phyloP scores from a whole-genome alignment of 495 filamentous ascomycete genomes.

The Venustampulla echinocandica region DNA sequence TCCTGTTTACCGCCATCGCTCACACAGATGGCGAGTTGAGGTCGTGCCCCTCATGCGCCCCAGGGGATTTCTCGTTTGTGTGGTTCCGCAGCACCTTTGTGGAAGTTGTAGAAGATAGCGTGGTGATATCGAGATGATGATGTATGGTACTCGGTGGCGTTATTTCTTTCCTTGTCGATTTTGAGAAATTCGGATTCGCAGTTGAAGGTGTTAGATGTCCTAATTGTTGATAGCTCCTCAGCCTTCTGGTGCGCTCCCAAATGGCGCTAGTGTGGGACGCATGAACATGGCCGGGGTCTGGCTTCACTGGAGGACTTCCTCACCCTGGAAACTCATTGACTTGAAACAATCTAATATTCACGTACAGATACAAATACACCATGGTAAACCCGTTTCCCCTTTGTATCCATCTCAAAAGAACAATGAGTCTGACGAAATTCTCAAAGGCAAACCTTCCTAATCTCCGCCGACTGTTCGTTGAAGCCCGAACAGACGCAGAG shows the following conservation, averaged over 20 bases:
- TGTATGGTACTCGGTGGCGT: too few relatives aligned
- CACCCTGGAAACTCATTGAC: slow-evolving; percentile 7
- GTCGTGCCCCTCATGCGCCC: slow-evolving; percentile 25
- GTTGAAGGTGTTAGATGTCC: neutral
- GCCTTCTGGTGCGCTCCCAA: slow-evolving; percentile 14
- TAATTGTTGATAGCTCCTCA: slow-evolving; percentile 10
- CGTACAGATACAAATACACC: neutral
- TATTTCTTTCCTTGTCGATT: too few relatives aligned
- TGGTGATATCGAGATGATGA: too few relatives aligned
- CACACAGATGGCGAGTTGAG: slow-evolving; percentile 24
- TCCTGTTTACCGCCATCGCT: slow-evolving; percentile 88
- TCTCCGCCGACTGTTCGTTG: slow-evolving; percentile 89
- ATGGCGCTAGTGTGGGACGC: slow-evolving; percentile 8
- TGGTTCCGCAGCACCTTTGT: slow-evolving; percentile 9
- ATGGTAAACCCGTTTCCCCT: slow-evolving; percentile 14
- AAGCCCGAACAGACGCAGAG: slow-evolving; percentile 86
- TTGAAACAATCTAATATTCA: slow-evolving; percentile 12
- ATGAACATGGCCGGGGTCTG: slow-evolving; percentile 1
- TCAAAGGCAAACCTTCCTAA: slow-evolving; percentile 81
- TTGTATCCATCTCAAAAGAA: neutral
- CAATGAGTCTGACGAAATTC: slow-evolving; percentile 14
- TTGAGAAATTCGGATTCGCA: too few relatives aligned
- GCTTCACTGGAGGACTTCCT: slow-evolving; percentile 7
- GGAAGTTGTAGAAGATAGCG: neutral
- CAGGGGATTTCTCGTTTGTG: slow-evolving; percentile 10